Percentiles rank a stretch among this genome's conserved stretches.
Evolutionary conservation across 2,329 filamentous ascomycete genomes (phyloP).

Genomic region (Scolecobasidium constrictum): DNA sequence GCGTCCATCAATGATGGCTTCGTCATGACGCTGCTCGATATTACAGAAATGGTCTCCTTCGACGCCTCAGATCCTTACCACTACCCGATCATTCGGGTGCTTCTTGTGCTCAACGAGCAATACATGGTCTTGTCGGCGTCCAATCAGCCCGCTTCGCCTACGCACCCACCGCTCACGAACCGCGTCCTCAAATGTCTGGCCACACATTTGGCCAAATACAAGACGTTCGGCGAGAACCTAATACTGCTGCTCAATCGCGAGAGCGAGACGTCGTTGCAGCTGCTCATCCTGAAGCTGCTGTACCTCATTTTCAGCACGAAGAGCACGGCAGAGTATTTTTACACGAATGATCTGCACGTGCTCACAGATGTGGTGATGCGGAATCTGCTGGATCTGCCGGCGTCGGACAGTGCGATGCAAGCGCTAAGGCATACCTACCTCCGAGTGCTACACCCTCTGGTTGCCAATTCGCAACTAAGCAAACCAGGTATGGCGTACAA

Average conservation of each 20-base stretch:
- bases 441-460: slow-evolving; percentile 78
- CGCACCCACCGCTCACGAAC: slow-evolving; percentile 60
- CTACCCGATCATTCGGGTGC: slow-evolving; percentile 83
- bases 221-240: slow-evolving; percentile 95
- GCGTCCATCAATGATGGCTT: slow-evolving; percentile 63
- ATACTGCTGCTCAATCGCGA: slow-evolving; percentile 92
- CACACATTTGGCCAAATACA: slow-evolving; percentile 66
- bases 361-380: slow-evolving; percentile 92
- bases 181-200: slow-evolving; percentile 87
- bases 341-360: slow-evolving; percentile 92
- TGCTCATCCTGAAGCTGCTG: slow-evolving; percentile 90
- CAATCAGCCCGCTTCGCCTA: slow-evolving; percentile 24
- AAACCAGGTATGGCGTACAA: slow-evolving; percentile 79
- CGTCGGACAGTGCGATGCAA: slow-evolving; percentile 47
- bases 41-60: slow-evolving; percentile 79
- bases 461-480: slow-evolving; percentile 84
- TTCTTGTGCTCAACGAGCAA: slow-evolving; percentile 96
- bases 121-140: slow-evolving; percentile 64
- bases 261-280: slow-evolving; percentile 81
- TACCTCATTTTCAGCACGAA: slow-evolving; percentile 92
- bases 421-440: slow-evolving; percentile 84
- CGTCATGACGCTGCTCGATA: slow-evolving; percentile 68
- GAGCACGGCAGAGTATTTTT: slow-evolving; percentile 94
- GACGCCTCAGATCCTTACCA: slow-evolving; percentile 90
- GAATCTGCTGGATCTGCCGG: slow-evolving; percentile 89